Evolutionary conservation across 2,329 filamentous ascomycete genomes (phyloP).

Genomic region (Penicillium sp.): DNA sequence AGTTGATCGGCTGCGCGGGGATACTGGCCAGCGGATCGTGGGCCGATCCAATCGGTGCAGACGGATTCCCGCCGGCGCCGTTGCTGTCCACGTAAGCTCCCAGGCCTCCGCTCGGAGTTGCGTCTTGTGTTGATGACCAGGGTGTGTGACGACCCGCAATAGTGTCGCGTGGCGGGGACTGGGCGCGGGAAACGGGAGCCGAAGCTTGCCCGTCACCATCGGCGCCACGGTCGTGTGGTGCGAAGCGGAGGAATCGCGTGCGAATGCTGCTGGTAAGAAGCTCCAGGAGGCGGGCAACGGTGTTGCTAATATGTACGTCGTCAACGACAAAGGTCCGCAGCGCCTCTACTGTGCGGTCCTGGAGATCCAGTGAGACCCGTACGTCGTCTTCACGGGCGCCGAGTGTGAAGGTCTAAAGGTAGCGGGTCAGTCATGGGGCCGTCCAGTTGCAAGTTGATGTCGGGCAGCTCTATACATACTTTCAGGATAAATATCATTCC

Average conservation of each 20-base stretch:
- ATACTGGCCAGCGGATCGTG: conserved; percentile 48
- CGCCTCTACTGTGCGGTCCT: conserved; percentile 60
- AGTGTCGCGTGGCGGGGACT: conserved; percentile 41
- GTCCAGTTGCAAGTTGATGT: neutral
- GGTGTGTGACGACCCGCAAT: conserved; percentile 24
- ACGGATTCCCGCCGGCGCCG: conserved; percentile 19
- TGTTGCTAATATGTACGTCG: conserved; percentile 64
- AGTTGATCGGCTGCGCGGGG: conserved; percentile 48
- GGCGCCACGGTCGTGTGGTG: conserved; percentile 51
- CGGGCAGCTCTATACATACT: conserved; percentile 32
- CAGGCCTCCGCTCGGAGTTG: conserved; percentile 21
- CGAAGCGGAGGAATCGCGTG: conserved; percentile 59
- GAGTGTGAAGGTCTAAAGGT: conserved; percentile 58
- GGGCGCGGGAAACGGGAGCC: conserved; percentile 35
- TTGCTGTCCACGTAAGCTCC: conserved; percentile 31
- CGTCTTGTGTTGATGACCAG: conserved; percentile 31
- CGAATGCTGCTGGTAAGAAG: conserved; percentile 61
- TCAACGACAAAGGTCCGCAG: conserved; percentile 64
- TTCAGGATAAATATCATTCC: conserved; percentile 67
- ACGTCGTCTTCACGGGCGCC: conserved; percentile 65
- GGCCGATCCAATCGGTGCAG: conserved; percentile 24
- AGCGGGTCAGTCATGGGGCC: neutral
- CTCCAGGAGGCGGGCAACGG: conserved; percentile 63
- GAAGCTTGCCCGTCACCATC: conserved; percentile 40
- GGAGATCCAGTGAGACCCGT: conserved; percentile 58